Percentiles rank a stretch among this genome's conserved stretches.
phyloP scores from a whole-genome alignment of 108 stramenopile genomes.

The Cyclotella sp. region DNA sequence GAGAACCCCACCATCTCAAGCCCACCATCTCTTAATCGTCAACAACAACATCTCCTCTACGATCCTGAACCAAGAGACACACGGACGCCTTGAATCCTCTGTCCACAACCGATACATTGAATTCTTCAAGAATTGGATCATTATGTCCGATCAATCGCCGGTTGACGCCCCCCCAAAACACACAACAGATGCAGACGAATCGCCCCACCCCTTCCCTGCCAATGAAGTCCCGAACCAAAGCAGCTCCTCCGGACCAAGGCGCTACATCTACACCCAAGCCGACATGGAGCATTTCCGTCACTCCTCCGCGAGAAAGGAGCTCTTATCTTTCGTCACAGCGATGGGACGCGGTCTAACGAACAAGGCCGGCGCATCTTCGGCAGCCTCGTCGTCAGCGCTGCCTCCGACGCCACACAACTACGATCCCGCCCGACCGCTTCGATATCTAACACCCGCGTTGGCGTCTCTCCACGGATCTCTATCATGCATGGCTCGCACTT shows the following conservation, averaged over 20 bases:
- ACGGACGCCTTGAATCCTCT: neutral
- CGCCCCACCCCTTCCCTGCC: constrained; percentile 6
- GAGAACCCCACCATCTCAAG: no score
- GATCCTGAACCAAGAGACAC: no score
- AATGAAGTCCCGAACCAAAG: neutral
- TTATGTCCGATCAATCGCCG: no score
- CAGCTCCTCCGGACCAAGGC: constrained; percentile 24
- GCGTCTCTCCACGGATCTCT: constrained; percentile 83
- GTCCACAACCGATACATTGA: no score
- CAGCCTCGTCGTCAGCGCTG: neutral
- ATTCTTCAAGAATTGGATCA: no score
- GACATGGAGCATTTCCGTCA: constrained; percentile 79
- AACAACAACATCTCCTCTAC: no score
- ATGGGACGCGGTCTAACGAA: constrained; percentile 77
- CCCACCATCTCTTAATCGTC: no score
- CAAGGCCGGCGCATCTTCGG: neutral
- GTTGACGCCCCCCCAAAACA: neutral
- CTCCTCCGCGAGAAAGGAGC: constrained; percentile 65
- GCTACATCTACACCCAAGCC: constrained; percentile 78
- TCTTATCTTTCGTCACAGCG: constrained; percentile 70
- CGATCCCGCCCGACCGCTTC: constrained; percentile 62
- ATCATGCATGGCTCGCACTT: constrained; percentile 55
- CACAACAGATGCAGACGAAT: neutral
- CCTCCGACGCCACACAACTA: constrained; percentile 27
- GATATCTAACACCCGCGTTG: constrained; percentile 69